Conservation (phyloP, 345 rosid species). For the Lepidium aucheri region DNA sequence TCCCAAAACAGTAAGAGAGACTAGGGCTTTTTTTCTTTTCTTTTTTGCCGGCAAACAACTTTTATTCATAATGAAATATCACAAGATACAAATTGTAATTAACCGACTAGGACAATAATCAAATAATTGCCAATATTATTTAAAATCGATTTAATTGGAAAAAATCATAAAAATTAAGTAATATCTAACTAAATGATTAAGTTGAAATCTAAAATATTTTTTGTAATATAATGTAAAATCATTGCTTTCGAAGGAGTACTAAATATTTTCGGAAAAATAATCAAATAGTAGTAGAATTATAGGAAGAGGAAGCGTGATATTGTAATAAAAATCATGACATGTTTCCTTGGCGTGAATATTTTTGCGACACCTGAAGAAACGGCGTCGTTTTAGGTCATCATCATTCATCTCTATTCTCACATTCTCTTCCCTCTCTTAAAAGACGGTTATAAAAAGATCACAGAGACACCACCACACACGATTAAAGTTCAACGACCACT, state of each 20-base stretch:
- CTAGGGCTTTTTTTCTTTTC: too few relatives aligned
- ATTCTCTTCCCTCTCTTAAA: not conserved
- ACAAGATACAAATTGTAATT: too few relatives aligned
- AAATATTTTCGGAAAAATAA: not conserved
- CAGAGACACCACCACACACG: not conserved
- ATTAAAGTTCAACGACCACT: slow-evolving; percentile 7
- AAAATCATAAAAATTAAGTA: too few relatives aligned
- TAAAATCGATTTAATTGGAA: too few relatives aligned
- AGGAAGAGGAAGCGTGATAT: slow-evolving; percentile 2
- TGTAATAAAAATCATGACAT: slow-evolving; percentile 1
- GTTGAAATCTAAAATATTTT: too few relatives aligned
- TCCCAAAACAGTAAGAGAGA: too few relatives aligned
- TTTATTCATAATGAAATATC: too few relatives aligned
- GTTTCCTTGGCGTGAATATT: slow-evolving; percentile 22
- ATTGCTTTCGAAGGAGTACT: not conserved
- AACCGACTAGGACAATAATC: too few relatives aligned
- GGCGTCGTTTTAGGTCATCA: slow-evolving; percentile 21
- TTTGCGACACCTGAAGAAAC: slow-evolving; percentile 10
- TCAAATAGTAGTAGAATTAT: not conserved
- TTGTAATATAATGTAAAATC: too few relatives aligned
- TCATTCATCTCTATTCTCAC: not conserved
- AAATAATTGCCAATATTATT: too few relatives aligned
- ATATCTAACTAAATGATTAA: too few relatives aligned
- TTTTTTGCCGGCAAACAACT: too few relatives aligned
- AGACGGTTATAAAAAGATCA: slow-evolving; percentile 18